A percentile compares a stretch with the other conserved stretches of the same genome.
Conservation (phyloP, 208 protist species). For the Trypanosoma platydactyli region DNA sequence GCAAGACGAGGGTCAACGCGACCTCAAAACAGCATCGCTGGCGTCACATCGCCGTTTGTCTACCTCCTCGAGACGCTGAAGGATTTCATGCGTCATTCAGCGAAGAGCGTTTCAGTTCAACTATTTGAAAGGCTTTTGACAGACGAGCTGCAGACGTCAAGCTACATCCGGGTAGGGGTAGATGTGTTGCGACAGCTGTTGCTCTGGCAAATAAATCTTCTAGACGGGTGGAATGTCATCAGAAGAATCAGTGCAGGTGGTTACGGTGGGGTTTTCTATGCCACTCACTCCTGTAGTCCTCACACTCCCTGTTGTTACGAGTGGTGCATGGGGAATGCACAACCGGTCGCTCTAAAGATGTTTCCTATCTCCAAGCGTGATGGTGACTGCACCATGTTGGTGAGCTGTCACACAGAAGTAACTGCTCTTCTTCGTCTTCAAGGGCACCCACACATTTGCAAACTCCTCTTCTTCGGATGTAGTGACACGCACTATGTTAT, state of each 20-base stretch:
- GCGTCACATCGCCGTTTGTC: background rate
- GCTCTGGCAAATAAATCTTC: conserved; percentile 31
- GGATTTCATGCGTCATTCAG: background rate
- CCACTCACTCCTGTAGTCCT: conserved; percentile 10
- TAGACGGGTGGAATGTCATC: conserved; percentile 31
- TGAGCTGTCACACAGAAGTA: conserved; percentile 71
- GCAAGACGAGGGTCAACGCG: background rate
- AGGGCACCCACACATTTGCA: conserved; percentile 60
- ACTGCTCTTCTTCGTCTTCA: conserved; percentile 61
- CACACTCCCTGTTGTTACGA: background rate
- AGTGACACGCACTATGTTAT: conserved; percentile 69
- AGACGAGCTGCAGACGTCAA: background rate
- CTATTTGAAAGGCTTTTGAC: conserved; percentile 16
- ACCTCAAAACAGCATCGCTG: background rate
- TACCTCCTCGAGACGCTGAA: conserved; percentile 6
- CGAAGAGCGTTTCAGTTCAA: background rate
- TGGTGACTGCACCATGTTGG: conserved; percentile 42
- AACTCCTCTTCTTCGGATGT: conserved; percentile 65
- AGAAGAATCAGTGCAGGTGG: conserved; percentile 69
- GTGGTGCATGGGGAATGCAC: background rate
- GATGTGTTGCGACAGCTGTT: conserved; percentile 64
- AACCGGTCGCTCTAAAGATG: conserved; percentile 61
- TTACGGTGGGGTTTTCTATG: conserved; percentile 61
- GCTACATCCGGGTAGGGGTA: conserved; percentile 30
- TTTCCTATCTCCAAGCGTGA: conserved; percentile 51